phyloP scores from a whole-genome alignment of 768 basidiomycete genomes.

The Piloderma croceum region DNA sequence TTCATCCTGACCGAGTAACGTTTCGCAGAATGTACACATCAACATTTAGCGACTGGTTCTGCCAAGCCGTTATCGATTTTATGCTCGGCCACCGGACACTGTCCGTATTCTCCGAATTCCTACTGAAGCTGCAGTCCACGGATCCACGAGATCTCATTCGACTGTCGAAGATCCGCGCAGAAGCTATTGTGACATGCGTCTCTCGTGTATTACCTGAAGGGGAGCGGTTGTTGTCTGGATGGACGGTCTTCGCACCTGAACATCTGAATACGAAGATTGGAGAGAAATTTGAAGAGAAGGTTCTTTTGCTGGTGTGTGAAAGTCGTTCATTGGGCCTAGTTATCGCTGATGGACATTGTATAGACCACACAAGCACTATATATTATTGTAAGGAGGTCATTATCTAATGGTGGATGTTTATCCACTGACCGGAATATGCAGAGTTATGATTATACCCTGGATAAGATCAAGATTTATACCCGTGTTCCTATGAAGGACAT shows the following conservation, averaged over 20 bases:
- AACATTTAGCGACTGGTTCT: conserved; percentile 93
- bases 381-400: conserved; percentile 57
- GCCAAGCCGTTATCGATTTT: conserved; percentile 91
- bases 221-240: conserved; percentile 75
- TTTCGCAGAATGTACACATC: conserved; percentile 74
- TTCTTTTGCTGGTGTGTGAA: conserved; percentile 76
- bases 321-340: background rate
- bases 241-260: conserved; percentile 88
- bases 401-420: background rate
- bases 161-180: conserved; percentile 82
- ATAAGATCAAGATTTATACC: conserved; percentile 87
- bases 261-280: conserved; percentile 64
- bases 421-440: conserved; percentile 22
- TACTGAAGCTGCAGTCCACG: conserved; percentile 81
- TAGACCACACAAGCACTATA: conserved; percentile 49
- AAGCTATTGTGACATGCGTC: conserved; percentile 87
- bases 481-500: conserved; percentile 85
- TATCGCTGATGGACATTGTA: background rate
- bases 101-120: conserved; percentile 90
- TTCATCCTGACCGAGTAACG: conserved; percentile 4
- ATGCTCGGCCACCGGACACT: conserved; percentile 83
- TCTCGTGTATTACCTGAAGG: conserved; percentile 70
- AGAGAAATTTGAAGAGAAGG: conserved; percentile 92
- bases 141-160: conserved; percentile 88
- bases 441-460: conserved; percentile 92